Conservation (phyloP, 2,329 filamentous ascomycete species). For the Aspergillus tubingensis region DNA sequence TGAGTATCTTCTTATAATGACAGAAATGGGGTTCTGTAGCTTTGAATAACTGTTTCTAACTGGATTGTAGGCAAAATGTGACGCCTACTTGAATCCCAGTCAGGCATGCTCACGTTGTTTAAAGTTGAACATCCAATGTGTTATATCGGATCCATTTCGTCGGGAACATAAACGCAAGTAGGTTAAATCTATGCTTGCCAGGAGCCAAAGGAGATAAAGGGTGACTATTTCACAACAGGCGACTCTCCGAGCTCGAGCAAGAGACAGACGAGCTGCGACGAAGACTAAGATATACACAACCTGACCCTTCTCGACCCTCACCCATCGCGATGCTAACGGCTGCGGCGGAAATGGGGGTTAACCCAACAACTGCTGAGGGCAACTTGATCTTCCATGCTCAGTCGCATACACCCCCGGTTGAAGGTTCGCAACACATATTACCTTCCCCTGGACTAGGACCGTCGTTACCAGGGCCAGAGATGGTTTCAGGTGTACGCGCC, state of each 20-base stretch:
- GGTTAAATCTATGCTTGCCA: slow-evolving; percentile 3
- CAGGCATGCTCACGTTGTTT: slow-evolving; percentile 42
- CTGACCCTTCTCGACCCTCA: slow-evolving; percentile 22
- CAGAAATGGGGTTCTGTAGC: not conserved
- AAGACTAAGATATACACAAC: slow-evolving; percentile 33
- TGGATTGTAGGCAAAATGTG: slow-evolving; percentile 37
- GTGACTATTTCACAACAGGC: slow-evolving; percentile 22
- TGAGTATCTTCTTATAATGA: not conserved
- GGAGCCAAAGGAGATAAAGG: no score
- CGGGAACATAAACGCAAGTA: slow-evolving; percentile 47
- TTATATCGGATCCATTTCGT: slow-evolving; percentile 47
- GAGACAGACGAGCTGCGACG: slow-evolving; percentile 41
- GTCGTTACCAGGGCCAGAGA: slow-evolving; percentile 12
- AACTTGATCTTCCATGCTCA: slow-evolving; percentile 17
- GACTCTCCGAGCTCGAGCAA: slow-evolving; percentile 41
- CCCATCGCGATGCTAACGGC: slow-evolving; percentile 34
- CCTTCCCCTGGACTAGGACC: slow-evolving; percentile 23
- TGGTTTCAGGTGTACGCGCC: slow-evolving; percentile 11
- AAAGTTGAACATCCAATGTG: slow-evolving; percentile 39
- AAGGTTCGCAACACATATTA: slow-evolving; percentile 25
- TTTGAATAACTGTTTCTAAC: not conserved
- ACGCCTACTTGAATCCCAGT: slow-evolving; percentile 39
- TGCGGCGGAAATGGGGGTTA: slow-evolving; percentile 34
- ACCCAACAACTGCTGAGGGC: slow-evolving; percentile 11
- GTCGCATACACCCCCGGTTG: slow-evolving; percentile 21